Conservation (phyloP, 2,329 filamentous ascomycete species). For the Claviceps sp. region DNA sequence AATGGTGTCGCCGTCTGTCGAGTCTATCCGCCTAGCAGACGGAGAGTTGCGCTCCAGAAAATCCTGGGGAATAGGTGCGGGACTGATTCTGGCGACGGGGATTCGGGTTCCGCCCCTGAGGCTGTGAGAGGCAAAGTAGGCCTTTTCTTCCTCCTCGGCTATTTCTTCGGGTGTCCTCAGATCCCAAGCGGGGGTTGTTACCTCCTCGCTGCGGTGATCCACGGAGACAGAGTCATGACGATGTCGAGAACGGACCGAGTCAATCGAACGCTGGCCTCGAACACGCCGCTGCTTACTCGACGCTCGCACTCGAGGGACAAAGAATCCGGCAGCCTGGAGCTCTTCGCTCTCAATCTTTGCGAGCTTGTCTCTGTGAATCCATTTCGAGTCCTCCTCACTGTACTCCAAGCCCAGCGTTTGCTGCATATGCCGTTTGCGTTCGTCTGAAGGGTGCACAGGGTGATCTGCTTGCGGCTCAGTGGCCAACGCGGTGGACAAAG, state of each 20-base stretch:
- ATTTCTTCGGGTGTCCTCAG: constrained; percentile 67
- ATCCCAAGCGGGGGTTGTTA: constrained; percentile 48
- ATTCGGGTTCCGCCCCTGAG: constrained; percentile 64
- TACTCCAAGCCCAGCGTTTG: constrained; percentile 14
- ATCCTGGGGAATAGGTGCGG: constrained; percentile 58
- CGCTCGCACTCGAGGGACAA: constrained; percentile 40
- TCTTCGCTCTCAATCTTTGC: constrained; percentile 71
- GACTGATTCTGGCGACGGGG: constrained; percentile 70
- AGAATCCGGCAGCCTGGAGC: constrained; percentile 64
- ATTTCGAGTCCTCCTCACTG: constrained; percentile 52
- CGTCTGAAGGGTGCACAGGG: constrained; percentile 11
- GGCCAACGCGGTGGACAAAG: constrained; percentile 11
- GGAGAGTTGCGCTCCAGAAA: constrained; percentile 63
- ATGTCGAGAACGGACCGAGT: constrained; percentile 11
- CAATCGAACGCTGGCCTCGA: constrained; percentile 6
- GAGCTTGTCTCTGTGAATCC: constrained; percentile 78
- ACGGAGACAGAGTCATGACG: constrained; percentile 34
- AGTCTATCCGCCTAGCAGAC: constrained; percentile 44
- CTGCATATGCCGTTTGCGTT: constrained; percentile 14
- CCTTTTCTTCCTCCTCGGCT: constrained; percentile 41
- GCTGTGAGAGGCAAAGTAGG: constrained; percentile 38
- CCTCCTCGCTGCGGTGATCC: constrained; percentile 16
- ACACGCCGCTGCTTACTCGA: constrained; percentile 33
- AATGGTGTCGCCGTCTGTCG: constrained; percentile 44
- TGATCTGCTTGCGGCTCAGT: constrained; percentile 13